These are phyloP conservation scores for Myxozyma vanderwaltii DNA, from an alignment of 805 yeast genomes.

Conservation along the genomic window DNA sequence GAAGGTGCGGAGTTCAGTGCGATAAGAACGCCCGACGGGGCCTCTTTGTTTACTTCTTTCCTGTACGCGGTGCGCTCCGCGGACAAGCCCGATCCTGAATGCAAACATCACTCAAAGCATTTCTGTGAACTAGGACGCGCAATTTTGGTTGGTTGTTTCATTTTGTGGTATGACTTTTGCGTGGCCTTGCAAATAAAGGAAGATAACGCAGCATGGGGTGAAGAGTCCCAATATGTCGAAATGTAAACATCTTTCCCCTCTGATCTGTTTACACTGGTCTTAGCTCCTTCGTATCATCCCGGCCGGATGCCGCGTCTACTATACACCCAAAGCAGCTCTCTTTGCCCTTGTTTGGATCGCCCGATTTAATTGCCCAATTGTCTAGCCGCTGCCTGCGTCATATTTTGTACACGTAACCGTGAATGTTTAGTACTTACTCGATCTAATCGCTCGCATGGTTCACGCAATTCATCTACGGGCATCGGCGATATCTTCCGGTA, in stretches of 20 bases:
- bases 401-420: too few species aligned
- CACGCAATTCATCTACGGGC: too few species aligned
- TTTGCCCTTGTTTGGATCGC: not conserved
- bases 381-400: too few species aligned
- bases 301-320: not conserved
- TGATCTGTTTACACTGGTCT: not conserved
- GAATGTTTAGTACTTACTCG: too few species aligned
- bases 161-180: not conserved
- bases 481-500: too few species aligned
- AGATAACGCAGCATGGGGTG: too few species aligned
- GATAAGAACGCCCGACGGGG: too few species aligned
- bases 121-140: not conserved
- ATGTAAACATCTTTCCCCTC: not conserved
- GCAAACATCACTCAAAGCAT: not conserved
- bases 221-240: not conserved
- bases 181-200: too few species aligned
- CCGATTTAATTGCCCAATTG: not conserved
- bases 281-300: slow-evolving; percentile 8
- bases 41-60: not conserved
- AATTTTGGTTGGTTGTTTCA: not conserved
- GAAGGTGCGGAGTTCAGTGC: too few species aligned
- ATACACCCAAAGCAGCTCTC: not conserved
- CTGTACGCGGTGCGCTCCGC: not conserved
- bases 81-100: not conserved
- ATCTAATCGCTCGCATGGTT: too few species aligned